phyloP scores from a whole-genome alignment of 2,329 filamentous ascomycete genomes.

The Aureobasidium musti region DNA sequence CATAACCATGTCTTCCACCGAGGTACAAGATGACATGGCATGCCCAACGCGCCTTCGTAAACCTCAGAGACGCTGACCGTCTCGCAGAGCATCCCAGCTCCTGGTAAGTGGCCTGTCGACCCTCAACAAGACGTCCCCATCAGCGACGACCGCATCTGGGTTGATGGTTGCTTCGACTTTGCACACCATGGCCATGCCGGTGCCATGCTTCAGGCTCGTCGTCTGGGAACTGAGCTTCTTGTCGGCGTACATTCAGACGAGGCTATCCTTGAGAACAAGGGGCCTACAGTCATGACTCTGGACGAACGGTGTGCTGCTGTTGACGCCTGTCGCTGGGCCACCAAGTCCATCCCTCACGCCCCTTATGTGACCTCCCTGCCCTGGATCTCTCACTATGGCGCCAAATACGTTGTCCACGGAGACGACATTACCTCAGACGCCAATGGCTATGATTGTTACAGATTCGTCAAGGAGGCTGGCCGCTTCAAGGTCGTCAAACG shows the following conservation, averaged over 20 bases:
- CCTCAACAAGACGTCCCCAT: constrained; percentile 62
- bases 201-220: constrained; percentile 93
- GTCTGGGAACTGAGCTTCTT: constrained; percentile 82
- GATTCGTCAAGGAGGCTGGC: constrained; percentile 90
- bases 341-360: constrained; percentile 76
- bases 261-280: constrained; percentile 94
- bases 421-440: constrained; percentile 97
- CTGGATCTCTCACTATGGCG: constrained; percentile 95
- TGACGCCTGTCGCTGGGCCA: constrained; percentile 94
- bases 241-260: constrained; percentile 96
- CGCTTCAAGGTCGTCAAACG: constrained; percentile 97
- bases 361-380: constrained; percentile 93
- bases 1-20: constrained; percentile 23
- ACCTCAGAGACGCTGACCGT: constrained; percentile 23
- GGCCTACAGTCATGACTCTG: constrained; percentile 94
- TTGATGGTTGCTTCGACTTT: constrained; percentile 99
- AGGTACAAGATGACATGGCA: neutral
- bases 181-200: constrained; percentile 98
- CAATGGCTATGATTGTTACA: constrained; percentile 93
- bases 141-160: constrained; percentile 80
- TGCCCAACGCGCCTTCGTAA: constrained; percentile 10
- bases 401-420: constrained; percentile 92
- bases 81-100: constrained; percentile 48
- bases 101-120: constrained; percentile 64
- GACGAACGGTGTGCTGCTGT: constrained; percentile 88